Evolutionary conservation across 371 early-diverging fungal species (phyloP), one percentile per base, ranked within the genome.

Genomic region (Sporodiniella umbellata): DNA sequence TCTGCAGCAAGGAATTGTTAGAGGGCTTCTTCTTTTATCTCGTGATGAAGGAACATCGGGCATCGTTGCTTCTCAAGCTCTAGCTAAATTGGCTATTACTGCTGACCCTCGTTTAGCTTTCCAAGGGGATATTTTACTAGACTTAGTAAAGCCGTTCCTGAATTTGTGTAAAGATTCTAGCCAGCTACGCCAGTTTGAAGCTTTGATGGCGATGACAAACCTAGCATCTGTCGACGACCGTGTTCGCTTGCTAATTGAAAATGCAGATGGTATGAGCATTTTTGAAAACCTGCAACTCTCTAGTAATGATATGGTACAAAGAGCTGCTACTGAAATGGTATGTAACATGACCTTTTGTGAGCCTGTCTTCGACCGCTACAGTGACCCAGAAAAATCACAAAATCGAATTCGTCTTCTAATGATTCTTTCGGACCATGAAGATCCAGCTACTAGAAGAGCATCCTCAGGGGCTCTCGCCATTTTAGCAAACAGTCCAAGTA

Each of bases 331-430:
- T 1, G 98, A 97, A 64, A 78, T 88, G 21, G 62, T 95, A 1
- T 95, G 96, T 69, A 97, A 97, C 72, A 86, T 96, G 92, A 86
- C 94, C 48, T 87, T 87, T 58, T 84, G 83, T 46, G 84, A 82
- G 12, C 72, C 78, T 0, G 94, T 93, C n/a, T 92, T 87, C 72
- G 84, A 84, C 38, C 52, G 68, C 1, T 95, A 90, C 54, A 78
- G 81, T 51, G 63, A 75, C 23, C 66, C 76, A 25, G 53, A 54
- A 38, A 11, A 51, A 31, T 64, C 72, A 17, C 70, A 66, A 25
- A 79, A 76, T 33, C 75, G 79, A 30, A 72, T 95, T 39, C 83
- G 89, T 33, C 62, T 95, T 26, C 62, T 95, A 61, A 66, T 94
- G 22, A 93, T 95, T 1, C 66, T 97, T 19, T 85, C 88, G 1